A percentile compares a stretch with the other conserved stretches of the same genome.
phyloP scores from a whole-genome alignment of 306 rosid species.

The Vigna trinervia region DNA sequence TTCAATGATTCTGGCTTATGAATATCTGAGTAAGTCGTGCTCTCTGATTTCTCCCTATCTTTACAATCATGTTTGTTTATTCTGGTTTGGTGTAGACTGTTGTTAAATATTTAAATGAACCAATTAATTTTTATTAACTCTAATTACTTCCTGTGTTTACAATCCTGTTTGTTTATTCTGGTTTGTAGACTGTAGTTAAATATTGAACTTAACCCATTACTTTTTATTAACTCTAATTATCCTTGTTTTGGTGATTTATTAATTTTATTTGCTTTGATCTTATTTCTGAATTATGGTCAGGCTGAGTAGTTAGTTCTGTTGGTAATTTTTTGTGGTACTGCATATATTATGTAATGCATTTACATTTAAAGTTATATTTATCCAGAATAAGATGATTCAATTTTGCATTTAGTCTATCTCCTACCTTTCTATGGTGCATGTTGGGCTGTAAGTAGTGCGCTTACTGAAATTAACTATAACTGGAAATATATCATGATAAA shows the following conservation, averaged over 20 bases:
- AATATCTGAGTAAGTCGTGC: constrained; percentile 77
- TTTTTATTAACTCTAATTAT: constrained; percentile 15
- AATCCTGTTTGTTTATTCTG: constrained; percentile 27
- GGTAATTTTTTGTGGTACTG: constrained; percentile 17
- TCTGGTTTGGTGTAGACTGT: constrained; percentile 1
- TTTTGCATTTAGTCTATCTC: constrained; percentile 12
- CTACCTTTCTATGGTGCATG: constrained; percentile 4
- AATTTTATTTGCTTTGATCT: constrained; percentile 5
- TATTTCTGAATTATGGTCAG: constrained; percentile 3
- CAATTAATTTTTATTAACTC: constrained; percentile 13
- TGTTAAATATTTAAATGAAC: constrained; percentile 23
- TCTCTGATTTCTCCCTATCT: constrained; percentile 33
- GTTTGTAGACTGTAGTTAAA: constrained; percentile 7
- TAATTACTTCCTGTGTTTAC: constrained; percentile 22
- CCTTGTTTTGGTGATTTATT: constrained; percentile 7
- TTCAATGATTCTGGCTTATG: constrained; percentile 89
- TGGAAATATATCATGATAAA: not conserved
- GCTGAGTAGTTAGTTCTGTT: not conserved
- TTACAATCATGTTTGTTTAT: constrained; percentile 16
- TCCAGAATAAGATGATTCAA: constrained; percentile 6
- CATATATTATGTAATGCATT: constrained; percentile 9
- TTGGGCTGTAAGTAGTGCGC: not conserved
- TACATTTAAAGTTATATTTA: not conserved
- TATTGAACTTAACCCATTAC: constrained; percentile 13
- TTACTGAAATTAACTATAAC: constrained; percentile 15